Conservation (phyloP, 176 grass and related monocot genomes). For the Triticum dicoccoides region DNA sequence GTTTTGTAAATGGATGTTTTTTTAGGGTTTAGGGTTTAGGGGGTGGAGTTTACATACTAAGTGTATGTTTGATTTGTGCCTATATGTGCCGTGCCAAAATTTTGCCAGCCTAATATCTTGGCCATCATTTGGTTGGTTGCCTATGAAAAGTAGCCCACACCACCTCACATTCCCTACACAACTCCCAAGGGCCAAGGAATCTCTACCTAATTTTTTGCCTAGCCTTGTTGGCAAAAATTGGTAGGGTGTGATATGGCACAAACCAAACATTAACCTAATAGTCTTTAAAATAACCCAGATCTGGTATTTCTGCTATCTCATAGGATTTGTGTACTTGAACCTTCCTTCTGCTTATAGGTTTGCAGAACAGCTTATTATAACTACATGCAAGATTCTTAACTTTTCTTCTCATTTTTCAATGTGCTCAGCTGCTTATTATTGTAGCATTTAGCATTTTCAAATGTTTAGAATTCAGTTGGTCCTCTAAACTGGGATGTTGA, state of each 20-base stretch:
- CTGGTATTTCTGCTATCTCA: background rate
- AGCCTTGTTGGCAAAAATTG: background rate
- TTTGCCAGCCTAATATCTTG: no score
- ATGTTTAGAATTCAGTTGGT: background rate
- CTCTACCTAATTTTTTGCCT: conserved; percentile 5
- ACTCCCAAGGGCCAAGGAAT: no score
- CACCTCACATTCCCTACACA: no score
- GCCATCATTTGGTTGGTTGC: no score
- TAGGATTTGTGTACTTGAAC: conserved; percentile 1
- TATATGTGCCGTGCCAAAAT: no score
- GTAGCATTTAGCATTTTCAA: background rate
- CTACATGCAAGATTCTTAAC: background rate
- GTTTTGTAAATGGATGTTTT: no score
- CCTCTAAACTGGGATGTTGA: background rate
- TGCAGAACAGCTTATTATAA: background rate
- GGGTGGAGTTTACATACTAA: no score
- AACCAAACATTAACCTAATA: background rate
- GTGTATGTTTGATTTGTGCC: no score
- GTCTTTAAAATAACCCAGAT: background rate
- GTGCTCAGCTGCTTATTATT: background rate
- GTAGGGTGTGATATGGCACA: background rate
- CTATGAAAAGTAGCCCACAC: background rate
- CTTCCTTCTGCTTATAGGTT: conserved; percentile 20
- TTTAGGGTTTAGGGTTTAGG: no score
- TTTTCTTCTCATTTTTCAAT: background rate